Base-by-base conservation (phyloP, 2,329 filamentous ascomycete species). In the Madurella mycetomatis region DNA sequence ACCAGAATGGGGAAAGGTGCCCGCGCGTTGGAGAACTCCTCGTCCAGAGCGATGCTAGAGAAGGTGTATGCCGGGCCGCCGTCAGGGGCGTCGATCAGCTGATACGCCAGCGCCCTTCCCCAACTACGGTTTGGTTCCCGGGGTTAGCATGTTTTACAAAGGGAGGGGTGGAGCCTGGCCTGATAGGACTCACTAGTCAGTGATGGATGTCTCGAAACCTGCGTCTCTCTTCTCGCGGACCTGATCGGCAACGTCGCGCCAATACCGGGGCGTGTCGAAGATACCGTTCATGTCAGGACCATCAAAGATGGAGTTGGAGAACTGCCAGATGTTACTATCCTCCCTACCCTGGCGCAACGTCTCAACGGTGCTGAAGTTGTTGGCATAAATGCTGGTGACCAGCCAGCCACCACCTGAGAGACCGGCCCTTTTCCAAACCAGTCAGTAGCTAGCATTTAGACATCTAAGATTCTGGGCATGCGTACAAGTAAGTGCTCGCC, bases 401-500 rank as follows among this genome's bases (percentile, higher is more conserved):
- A 95, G 76, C 91, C 91, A 95, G 49, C 85, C 83, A 51, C 90
- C 90, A 31, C 91, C 90, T 8, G 88, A 92, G 2, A 95, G 76
- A 9, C 89, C 90, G 2, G 89, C 79, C 43, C 57, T 46, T 13
- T 52, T 53, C 31, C 13, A 32, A 16, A 25, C 7, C 25, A 5
- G 31, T 51, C 13, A 51, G 41, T 31, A 16, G 15, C 9, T 31
- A 11, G 7, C 17, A 17, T 17, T 34, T 37, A 37, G 17, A 4
- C 2, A 25, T 25, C 19, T 2, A 30, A 19, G 30, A 2, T 25
- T 25, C n/a, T 4, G 19, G 15, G 32, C 15, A 40, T 41, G 25
- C 53, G 19, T 51, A 60, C 12, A 95, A 69, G 66, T 95, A 96
- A 0, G 90, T 95, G 0, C 88, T 72, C 2, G 87, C 80, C 73